phyloP scores from a whole-genome alignment of 768 basidiomycete species.

The Candolleomyces eurysporus region DNA sequence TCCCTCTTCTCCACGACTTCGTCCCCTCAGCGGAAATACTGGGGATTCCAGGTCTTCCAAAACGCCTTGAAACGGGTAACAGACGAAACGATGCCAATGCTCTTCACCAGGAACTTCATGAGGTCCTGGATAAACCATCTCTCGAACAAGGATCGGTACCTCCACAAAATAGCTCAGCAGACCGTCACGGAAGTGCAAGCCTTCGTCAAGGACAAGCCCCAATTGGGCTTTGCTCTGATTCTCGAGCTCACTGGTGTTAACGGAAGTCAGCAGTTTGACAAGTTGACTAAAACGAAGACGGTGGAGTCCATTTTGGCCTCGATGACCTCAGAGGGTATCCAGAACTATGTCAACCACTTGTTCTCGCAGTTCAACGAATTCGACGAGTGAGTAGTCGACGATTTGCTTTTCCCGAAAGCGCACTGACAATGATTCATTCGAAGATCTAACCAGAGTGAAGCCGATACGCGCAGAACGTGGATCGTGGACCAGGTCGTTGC shows the following conservation, averaged over 20 bases:
- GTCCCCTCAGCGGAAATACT: slow-evolving; percentile 86
- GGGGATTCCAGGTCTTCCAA: slow-evolving; percentile 93
- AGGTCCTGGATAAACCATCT: slow-evolving; percentile 96
- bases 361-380: slow-evolving; percentile 57
- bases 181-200: slow-evolving; percentile 77
- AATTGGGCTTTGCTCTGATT: slow-evolving; percentile 81
- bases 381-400: slow-evolving; percentile 36
- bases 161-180: slow-evolving; percentile 86
- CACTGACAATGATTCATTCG: slow-evolving; percentile 30
- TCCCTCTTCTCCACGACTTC: slow-evolving; percentile 82
- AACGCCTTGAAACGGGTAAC: slow-evolving; percentile 70
- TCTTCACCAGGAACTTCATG: slow-evolving; percentile 96
- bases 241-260: slow-evolving; percentile 80
- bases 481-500: slow-evolving; percentile 80
- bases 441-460: slow-evolving; percentile 39
- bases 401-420: not conserved
- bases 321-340: slow-evolving; percentile 73
- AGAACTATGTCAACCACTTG: slow-evolving; percentile 72
- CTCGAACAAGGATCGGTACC: slow-evolving; percentile 79
- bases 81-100: slow-evolving; percentile 68
- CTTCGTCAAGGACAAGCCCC: slow-evolving; percentile 72
- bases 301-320: slow-evolving; percentile 79
- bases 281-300: slow-evolving; percentile 88
- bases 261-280: slow-evolving; percentile 88
- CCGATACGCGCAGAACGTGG: slow-evolving; percentile 71